A percentile compares a stretch with the other conserved stretches of the same genome.
Evolutionary conservation across 106 monocot genomes (phyloP).

Genomic region (Dioscorea zingiberensis): DNA sequence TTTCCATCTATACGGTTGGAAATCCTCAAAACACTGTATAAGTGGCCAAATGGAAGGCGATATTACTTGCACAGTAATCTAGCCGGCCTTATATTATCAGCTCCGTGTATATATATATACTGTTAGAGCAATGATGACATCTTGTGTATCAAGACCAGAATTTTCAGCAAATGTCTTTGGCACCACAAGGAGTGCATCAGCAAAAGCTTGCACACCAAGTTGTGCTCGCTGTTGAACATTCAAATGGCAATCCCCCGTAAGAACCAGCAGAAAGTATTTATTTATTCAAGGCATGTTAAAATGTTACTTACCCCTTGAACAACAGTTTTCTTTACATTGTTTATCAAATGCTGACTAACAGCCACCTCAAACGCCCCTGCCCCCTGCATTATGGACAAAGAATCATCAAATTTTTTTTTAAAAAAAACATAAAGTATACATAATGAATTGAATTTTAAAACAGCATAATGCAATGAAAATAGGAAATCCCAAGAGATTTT

Average conservation of each 20-base stretch:
- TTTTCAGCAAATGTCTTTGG: slow-evolving; percentile 96
- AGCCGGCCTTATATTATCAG: too few species aligned
- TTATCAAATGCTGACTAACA: slow-evolving; percentile 62
- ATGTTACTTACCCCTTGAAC: slow-evolving; percentile 55
- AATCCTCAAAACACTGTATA: too few species aligned
- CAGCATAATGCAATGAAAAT: too few species aligned
- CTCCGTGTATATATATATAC: slow-evolving; percentile 30
- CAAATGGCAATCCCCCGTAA: not conserved
- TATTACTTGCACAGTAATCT: too few species aligned
- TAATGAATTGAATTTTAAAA: too few species aligned
- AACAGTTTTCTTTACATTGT: slow-evolving; percentile 73
- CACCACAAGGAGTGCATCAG: slow-evolving; percentile 86
- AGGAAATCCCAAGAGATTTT: too few species aligned
- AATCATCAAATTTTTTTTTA: too few species aligned
- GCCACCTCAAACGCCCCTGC: slow-evolving; percentile 86
- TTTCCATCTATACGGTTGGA: too few species aligned
- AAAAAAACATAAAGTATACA: too few species aligned
- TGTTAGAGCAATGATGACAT: slow-evolving; percentile 80
- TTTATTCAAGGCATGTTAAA: not conserved
- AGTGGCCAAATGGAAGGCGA: too few species aligned
- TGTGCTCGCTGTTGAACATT: slow-evolving; percentile 72
- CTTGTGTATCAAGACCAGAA: slow-evolving; percentile 94
- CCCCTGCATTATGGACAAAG: slow-evolving; percentile 20
- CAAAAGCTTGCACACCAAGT: slow-evolving; percentile 96
- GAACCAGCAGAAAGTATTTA: not conserved